phyloP scores from a whole-genome alignment of 768 basidiomycete genomes.

The Coprinellus micaceus region DNA sequence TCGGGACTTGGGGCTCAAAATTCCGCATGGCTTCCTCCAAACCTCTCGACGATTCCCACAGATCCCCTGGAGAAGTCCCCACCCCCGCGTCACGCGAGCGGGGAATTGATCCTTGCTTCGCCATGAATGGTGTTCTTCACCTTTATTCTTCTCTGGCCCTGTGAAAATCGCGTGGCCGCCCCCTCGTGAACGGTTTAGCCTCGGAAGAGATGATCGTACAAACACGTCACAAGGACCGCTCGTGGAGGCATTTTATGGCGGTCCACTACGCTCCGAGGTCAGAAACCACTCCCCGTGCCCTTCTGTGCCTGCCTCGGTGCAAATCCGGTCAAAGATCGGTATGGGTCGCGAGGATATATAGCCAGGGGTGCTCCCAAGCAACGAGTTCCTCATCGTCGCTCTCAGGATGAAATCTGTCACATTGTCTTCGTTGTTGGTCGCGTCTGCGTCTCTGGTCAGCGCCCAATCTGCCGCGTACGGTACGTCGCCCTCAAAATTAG shows the following conservation, averaged over 20 bases:
- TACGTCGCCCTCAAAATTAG: neutral
- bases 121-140: too few species aligned
- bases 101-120: too few species aligned
- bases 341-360: neutral
- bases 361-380: neutral
- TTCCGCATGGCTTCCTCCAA: too few species aligned
- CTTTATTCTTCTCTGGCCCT: too few species aligned
- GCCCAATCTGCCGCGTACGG: conserved; percentile 5
- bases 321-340: conserved; percentile 6
- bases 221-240: neutral
- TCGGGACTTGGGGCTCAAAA: too few species aligned
- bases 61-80: too few species aligned
- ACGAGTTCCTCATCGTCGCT: neutral
- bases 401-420: neutral
- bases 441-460: neutral
- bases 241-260: neutral
- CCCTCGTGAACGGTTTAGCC: neutral
- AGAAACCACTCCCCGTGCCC: neutral
- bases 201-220: neutral
- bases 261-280: neutral
- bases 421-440: neutral
- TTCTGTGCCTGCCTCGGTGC: neutral
- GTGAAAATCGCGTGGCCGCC: neutral
- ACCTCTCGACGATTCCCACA: too few species aligned
- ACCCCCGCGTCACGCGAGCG: too few species aligned